Evolutionary conservation across 495 filamentous ascomycete species (phyloP), one percentile per base, ranked within the genome.

Genomic region (Glonium stellatum): DNA sequence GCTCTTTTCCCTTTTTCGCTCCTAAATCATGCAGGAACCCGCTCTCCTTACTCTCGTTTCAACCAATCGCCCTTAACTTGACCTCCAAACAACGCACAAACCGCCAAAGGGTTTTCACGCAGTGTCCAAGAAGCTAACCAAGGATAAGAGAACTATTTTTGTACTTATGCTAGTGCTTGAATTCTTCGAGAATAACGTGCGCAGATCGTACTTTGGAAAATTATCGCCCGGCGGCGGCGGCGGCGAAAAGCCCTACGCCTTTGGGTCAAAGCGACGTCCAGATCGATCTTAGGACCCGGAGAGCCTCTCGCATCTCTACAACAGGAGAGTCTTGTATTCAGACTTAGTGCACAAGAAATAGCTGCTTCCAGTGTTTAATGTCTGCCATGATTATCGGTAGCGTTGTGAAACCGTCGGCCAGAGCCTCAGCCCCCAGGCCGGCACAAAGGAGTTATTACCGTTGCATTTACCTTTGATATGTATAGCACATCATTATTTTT

Each of bases 161-260:
- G 48, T 21, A 51, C 0, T 31, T 11, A 8, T 19, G 22, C 25
- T 31, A 27, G 48, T 15, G 48, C 48, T 23, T 44, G 39, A 21
- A 18, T 6, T 51, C 18, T 23, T 51, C 48, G 48, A 18, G 18
- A 15, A 23, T 1, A 51, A 15, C 21, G 48, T 15, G 9, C 25
- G 48, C 23, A 25, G 48, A 51, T 51, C 48, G 23, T 23, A 51
- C 48, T 51, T 27, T 25, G 47, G 47, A 50, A 50, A 23, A 50
- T 11, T 23, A 23, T 50, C 22, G 47, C 2, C n/a, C n/a, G n/a
- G 9, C 44, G 44, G 6, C 18, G 8, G 9, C 44, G 18, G 48
- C 48, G 39, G 39, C 18, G 18, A 44, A 18, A 18, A 44, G 3
- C 1, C 39, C 13, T 44, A 18, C 39, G 39, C 39, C 12, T 31